Percentiles rank a stretch among this genome's conserved stretches.
Conservation (phyloP, 192 early-diverging fungal genomes). For the Entomortierella chlamydospora region DNA sequence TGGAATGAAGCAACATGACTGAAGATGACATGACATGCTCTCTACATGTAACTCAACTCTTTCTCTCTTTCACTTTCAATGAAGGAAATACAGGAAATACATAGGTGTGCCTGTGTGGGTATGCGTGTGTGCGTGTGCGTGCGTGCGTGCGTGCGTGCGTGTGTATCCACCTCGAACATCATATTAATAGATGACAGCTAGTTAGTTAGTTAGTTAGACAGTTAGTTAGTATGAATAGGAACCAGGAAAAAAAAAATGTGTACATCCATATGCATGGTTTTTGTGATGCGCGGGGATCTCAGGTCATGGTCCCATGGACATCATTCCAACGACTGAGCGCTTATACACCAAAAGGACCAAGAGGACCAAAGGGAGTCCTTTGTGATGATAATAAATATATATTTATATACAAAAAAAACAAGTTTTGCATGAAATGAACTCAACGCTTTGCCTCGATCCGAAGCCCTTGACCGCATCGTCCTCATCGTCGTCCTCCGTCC, state of each 20-base stretch:
- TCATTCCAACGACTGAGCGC: slow-evolving; percentile 27
- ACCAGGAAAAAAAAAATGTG: slow-evolving; percentile 10
- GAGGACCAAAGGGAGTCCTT: neutral
- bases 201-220: neutral
- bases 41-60: too few species aligned
- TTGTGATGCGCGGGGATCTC: neutral
- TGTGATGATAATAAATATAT: neutral
- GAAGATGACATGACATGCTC: too few species aligned
- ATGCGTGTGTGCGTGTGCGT: neutral
- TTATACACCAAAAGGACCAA: neutral
- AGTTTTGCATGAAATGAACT: slow-evolving; percentile 7
- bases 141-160: neutral
- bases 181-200: slow-evolving; percentile 1
- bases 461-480: slow-evolving; percentile 4
- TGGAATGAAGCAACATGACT: too few species aligned
- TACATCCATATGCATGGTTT: neutral
- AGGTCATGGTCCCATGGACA: too few species aligned
- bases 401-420: neutral
- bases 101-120: too few species aligned
- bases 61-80: neutral
- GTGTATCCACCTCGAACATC: neutral
- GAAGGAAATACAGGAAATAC: neutral
- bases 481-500: too few species aligned
- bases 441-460: neutral
- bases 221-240: slow-evolving; percentile 22